Evolutionary conservation across 129 eudicot genomes (phyloP), one percentile per base, ranked within the genome.

Genomic region (Flaveria linearis): DNA sequence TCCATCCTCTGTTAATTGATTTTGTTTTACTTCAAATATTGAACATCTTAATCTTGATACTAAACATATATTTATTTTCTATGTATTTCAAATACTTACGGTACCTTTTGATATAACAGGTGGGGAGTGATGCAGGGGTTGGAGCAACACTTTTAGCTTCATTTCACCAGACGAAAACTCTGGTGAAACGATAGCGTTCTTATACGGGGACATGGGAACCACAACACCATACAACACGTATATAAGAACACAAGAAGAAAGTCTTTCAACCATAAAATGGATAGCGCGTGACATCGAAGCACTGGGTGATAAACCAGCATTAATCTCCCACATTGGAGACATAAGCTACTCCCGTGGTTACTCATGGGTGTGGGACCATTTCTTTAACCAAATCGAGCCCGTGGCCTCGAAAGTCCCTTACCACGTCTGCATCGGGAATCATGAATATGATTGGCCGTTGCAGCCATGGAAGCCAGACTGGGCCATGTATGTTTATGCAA

Each of bases 391-490:
- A 76, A 87, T 95, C 56, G 97, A 95, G 81, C 96, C 94, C 13
- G 82, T 91, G 73, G 99, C 99, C 30, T 89, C 99, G 41, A 86
- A 80, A 83, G 91, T 84, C 39, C 96, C 97, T 0, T 95, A 95
- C 81, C 96, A 89, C 49, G 99, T 95, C 22, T 95, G 99, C 87
- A 95, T 95, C 18, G 99, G 99, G 9, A 95, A 95, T 65, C 99
- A 95, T 55, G 99, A 95, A 73, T 95, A 95, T 41, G 99, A 95
- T 71, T 95, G 97, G 97, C 99, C 96, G n/a, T 41, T 71, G 53
- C 99, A 95, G 82, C 99, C 97, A 1, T 95, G 99, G 99, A 95
- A 85, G 74, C 99, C 99, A 5, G 97, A 89, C 36, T 95, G 97
- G 99, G 86, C 99, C 5, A 63, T 66, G 79, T 57, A 83, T 20